Evolutionary conservation across 805 yeast genomes (phyloP).

Genomic region (Ogataea allantospora): DNA sequence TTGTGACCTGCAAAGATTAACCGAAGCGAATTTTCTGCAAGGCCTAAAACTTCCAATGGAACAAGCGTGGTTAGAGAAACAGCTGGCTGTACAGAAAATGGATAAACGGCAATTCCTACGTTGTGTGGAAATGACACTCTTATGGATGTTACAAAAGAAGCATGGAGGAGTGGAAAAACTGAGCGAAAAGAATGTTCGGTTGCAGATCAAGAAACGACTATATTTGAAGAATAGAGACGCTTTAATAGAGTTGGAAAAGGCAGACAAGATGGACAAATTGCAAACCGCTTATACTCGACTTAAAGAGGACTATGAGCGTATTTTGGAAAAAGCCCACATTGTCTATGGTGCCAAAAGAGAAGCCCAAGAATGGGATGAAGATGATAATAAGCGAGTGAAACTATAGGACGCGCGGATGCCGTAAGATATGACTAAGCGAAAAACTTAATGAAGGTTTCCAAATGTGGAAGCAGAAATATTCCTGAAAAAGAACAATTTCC

Average conservation of each 20-base stretch:
- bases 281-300: constrained; percentile 71
- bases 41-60: constrained; percentile 29
- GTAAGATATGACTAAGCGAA: constrained; percentile 1
- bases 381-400: constrained; percentile 10
- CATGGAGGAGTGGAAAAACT: constrained; percentile 22
- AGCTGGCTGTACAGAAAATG: constrained; percentile 49
- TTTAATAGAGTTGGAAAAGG: constrained; percentile 59
- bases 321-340: constrained; percentile 37
- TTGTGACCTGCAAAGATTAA: constrained; percentile 60
- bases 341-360: constrained; percentile 13
- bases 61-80: constrained; percentile 39
- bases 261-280: constrained; percentile 64
- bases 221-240: constrained; percentile 81
- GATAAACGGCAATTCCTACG: constrained; percentile 78
- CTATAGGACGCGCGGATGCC: constrained; percentile 6
- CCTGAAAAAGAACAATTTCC: constrained; percentile 18
- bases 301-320: constrained; percentile 67
- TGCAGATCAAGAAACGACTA: constrained; percentile 70
- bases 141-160: constrained; percentile 38
- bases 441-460: constrained; percentile 11
- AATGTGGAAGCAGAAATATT: constrained; percentile 18
- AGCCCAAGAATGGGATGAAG: constrained; percentile 7
- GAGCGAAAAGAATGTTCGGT: constrained; percentile 41
- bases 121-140: constrained; percentile 69
- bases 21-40: constrained; percentile 31